Conservation (phyloP, 148 eudicot species). For the Chenopodium album region DNA sequence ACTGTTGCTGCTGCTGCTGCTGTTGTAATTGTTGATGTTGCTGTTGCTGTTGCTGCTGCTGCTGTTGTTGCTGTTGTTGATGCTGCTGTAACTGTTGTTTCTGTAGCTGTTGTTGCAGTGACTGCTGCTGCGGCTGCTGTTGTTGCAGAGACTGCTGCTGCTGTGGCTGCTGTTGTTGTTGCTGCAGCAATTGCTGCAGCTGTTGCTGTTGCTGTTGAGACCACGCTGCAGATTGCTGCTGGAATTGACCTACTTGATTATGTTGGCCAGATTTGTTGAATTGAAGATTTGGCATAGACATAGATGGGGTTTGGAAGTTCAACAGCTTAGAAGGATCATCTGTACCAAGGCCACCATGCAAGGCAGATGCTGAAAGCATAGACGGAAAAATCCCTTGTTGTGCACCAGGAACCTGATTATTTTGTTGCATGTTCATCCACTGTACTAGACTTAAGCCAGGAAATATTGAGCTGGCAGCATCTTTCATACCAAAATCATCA, state of each 20-base stretch:
- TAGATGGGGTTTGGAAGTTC: slow-evolving; percentile 70
- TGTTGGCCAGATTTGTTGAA: slow-evolving; percentile 60
- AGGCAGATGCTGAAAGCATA: slow-evolving; percentile 45
- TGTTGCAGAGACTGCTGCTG: slow-evolving; percentile 48
- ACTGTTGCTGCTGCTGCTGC: slow-evolving; percentile 35
- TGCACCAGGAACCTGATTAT: slow-evolving; percentile 57
- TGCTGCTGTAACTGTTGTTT: slow-evolving; percentile 57
- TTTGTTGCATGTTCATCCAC: slow-evolving; percentile 99
- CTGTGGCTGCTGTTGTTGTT: slow-evolving; percentile 37
- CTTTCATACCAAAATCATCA: slow-evolving; percentile 77
- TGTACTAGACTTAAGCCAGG: slow-evolving; percentile 92
- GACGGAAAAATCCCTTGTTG: slow-evolving; percentile 60
- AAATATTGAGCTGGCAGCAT: slow-evolving; percentile 71
- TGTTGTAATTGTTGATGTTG: slow-evolving; percentile 30
- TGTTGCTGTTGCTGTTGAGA: slow-evolving; percentile 74
- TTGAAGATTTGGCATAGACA: slow-evolving; percentile 53
- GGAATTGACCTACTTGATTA: slow-evolving; percentile 49
- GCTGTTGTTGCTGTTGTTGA: slow-evolving; percentile 50
- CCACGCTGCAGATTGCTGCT: slow-evolving; percentile 54
- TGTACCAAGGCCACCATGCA: slow-evolving; percentile 41
- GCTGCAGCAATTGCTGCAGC: slow-evolving; percentile 53
- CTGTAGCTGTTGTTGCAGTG: slow-evolving; percentile 50
- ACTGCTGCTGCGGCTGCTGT: slow-evolving; percentile 61
- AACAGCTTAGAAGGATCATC: slow-evolving; percentile 84
- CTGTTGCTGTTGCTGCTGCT: slow-evolving; percentile 35